These are phyloP conservation scores for Saccharomyces pastorianus DNA, from an alignment of 1,139 yeast genomes.

Conservation along the genomic window DNA sequence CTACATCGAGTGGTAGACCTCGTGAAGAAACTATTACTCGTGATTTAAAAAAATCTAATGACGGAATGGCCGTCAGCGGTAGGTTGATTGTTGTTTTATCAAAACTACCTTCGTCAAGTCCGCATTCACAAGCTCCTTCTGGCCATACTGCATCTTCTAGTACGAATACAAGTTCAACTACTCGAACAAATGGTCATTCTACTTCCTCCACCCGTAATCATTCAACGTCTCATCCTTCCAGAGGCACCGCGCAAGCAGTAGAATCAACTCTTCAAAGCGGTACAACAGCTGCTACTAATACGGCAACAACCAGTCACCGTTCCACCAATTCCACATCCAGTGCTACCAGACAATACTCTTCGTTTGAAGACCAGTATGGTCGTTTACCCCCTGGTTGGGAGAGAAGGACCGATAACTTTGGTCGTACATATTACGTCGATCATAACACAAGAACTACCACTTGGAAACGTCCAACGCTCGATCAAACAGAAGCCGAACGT, in stretches of 20 bases:
- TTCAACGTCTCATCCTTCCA: conserved; percentile 12
- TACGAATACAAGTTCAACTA: conserved; percentile 1
- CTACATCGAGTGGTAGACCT: conserved; percentile 28
- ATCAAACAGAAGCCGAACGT: conserved; percentile 60
- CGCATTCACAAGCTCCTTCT: conserved; percentile 4
- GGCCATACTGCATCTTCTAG: conserved; percentile 11
- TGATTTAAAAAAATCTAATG: conserved; percentile 85
- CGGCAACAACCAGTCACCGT: conserved; percentile 8
- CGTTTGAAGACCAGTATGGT: conserved; percentile 95
- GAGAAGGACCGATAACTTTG: conserved; percentile 92
- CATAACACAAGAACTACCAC: conserved; percentile 96
- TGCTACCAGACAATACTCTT: conserved; percentile 59
- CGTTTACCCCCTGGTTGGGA: conserved; percentile 98
- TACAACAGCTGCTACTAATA: conserved; percentile 17
- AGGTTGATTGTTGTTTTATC: conserved; percentile 73
- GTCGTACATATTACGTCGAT: conserved; percentile 95
- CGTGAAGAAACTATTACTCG: conserved; percentile 85
- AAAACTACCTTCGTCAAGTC: conserved; percentile 11
- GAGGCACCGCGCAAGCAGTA: conserved; percentile 22
- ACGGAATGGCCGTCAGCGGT: conserved; percentile 86
- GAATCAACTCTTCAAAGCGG: conserved; percentile 26
- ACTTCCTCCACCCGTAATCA: conserved; percentile 2
- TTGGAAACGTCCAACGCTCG: conserved; percentile 90
- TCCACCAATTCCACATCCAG: conserved; percentile 2
- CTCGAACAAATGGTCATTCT: conserved; percentile 8